Evolutionary conservation across 768 basidiomycete genomes (phyloP), one percentile per base, ranked within the genome.

Genomic region (Guyanaporus albipodus): DNA sequence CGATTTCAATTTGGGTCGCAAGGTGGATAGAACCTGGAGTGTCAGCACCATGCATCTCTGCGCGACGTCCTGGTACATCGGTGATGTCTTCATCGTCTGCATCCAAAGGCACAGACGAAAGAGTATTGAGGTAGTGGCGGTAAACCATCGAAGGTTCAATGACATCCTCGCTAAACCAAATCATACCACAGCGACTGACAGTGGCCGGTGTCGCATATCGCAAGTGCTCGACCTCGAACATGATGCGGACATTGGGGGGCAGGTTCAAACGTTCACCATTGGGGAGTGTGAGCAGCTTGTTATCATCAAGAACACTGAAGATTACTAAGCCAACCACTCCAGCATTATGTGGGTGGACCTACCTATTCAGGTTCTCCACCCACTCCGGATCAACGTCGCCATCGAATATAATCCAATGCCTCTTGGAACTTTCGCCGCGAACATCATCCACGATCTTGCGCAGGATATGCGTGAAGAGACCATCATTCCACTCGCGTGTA

Each of bases 301-400:
- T 99, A 69, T 99, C 96, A 56, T 99, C 96, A 42, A 99, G 76
- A 4, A 99, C 94, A 78, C 96, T 99, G 57, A 19, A 43, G 19
- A 36, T 14, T 38, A 17, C 19, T 53, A 26, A 42, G 46, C 44
- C 9, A 46, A 46, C n/a, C 1, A 26, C 24, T 38, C 31, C n/a
- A 38, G n/a, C 11, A 28, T 9, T 19, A 19, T 32, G 12, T 3
- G 32, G 37, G 46, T 11, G 23, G 51, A 32, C 70, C 77, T 27
- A 89, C 96, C 94, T 97, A 70, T 99, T 99, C 69, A 99, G 69
- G 68, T 99, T 99, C 70, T 99, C 96, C 2, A 99, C 96, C 96
- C 96, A 98, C 69, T 99, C 96, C 0, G 95, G 96, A 74, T 99
- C 96, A 34, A 99, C 96, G 58, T 99, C 96, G 48, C 96, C 96